Evolutionary conservation across 2,329 filamentous ascomycete species (phyloP).

Genomic region (Aspergillus terreus): DNA sequence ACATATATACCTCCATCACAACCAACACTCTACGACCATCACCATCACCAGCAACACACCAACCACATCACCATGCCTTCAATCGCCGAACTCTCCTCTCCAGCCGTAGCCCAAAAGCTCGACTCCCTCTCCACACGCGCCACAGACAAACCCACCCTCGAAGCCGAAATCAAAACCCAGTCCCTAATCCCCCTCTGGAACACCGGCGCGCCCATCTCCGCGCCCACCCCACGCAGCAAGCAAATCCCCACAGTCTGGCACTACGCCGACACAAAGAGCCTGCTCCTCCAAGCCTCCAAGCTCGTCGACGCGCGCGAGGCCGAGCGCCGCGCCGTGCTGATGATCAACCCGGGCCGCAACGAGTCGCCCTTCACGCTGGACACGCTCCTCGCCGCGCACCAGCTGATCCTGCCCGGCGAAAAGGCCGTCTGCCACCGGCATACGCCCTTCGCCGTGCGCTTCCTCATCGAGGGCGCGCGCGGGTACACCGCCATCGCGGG

Average conservation of each 20-base stretch:
- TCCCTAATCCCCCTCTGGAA: background rate
- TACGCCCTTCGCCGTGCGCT: slow-evolving; percentile 1
- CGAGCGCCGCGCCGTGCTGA: background rate
- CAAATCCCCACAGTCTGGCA: background rate
- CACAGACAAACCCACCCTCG: background rate
- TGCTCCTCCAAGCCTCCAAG: background rate
- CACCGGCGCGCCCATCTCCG: background rate
- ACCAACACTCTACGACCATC: background rate
- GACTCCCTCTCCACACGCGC: no score
- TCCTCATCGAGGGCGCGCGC: slow-evolving; percentile 1
- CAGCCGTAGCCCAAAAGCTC: no score
- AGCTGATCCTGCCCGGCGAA: slow-evolving; percentile 1
- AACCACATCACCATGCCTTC: no score
- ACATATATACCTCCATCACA: background rate
- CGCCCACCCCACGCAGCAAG: background rate
- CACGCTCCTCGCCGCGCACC: background rate
- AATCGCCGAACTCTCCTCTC: no score
- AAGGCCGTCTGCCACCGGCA: background rate
- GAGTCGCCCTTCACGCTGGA: background rate
- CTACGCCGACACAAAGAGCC: background rate
- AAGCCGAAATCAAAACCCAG: background rate
- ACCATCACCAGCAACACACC: background rate
- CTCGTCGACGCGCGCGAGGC: background rate
- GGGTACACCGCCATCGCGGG: background rate
- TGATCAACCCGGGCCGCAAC: background rate